phyloP scores from a whole-genome alignment of 2,329 filamentous ascomycete genomes.

The Pseudophaeomoniella oleicola region DNA sequence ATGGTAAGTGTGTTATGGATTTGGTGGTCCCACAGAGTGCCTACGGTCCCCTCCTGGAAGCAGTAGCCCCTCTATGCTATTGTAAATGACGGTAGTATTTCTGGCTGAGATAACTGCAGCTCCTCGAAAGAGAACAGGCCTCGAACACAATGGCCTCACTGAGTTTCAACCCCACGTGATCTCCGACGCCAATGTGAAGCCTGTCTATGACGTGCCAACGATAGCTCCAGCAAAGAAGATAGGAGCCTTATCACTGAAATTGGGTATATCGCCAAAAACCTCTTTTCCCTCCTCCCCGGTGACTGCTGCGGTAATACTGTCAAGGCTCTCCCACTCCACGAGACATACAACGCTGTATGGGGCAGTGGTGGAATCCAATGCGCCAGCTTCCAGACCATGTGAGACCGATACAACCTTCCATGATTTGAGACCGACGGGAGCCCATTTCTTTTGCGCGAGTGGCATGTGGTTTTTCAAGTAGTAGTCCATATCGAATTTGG shows the following conservation, averaged over 20 bases:
- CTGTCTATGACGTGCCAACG: neutral
- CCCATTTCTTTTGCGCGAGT: conserved; percentile 1
- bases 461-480: conserved; percentile 4
- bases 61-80: no score
- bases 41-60: no score
- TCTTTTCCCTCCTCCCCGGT: neutral
- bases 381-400: no score
- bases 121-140: no score
- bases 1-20: no score
- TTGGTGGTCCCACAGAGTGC: no score
- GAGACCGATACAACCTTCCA: conserved; percentile 1
- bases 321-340: neutral
- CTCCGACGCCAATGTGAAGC: no score
- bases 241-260: conserved; percentile 7
- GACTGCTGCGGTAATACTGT: neutral
- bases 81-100: no score
- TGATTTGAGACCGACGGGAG: neutral
- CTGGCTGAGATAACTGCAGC: no score
- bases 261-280: conserved; percentile 7
- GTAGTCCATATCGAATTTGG: neutral
- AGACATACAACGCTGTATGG: neutral
- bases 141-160: no score
- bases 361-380: neutral
- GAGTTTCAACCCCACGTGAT: no score
- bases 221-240: conserved; percentile 5